A percentile compares a stretch with the other conserved stretches of the same genome.
These are phyloP conservation scores for Pestalotiopsis sp. DNA, from an alignment of 2,329 filamentous ascomycete species.

Conservation along the genomic window DNA sequence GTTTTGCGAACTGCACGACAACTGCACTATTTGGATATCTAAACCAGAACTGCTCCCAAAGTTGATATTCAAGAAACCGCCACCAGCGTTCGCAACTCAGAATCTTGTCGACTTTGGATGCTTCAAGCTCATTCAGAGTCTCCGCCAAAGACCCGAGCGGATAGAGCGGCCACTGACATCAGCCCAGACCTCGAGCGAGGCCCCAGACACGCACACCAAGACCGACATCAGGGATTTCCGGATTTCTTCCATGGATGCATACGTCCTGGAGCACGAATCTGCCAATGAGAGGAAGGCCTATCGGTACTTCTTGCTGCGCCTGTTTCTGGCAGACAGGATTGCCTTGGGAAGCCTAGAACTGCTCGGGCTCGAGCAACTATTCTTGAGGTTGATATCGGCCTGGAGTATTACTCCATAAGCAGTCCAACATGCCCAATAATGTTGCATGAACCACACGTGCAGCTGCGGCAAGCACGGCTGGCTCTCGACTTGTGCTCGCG, in stretches of 20 bases:
- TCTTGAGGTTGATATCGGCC: conserved; percentile 33
- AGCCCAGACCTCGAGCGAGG: conserved; percentile 22
- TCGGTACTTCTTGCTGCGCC: conserved; percentile 36
- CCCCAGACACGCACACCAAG: conserved; percentile 15
- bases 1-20: conserved; percentile 62
- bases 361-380: conserved; percentile 34
- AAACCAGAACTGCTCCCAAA: conserved; percentile 53
- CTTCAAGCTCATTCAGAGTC: conserved; percentile 46
- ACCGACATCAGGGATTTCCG: conserved; percentile 50
- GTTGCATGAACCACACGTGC: neutral
- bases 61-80: conserved; percentile 43
- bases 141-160: conserved; percentile 44
- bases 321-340: conserved; percentile 48
- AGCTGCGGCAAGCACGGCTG: neutral
- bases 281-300: conserved; percentile 35
- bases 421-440: neutral
- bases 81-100: conserved; percentile 36
- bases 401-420: conserved; percentile 28
- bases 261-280: conserved; percentile 40
- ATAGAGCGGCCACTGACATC: conserved; percentile 46
- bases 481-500: neutral
- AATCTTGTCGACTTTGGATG: conserved; percentile 39
- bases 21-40: conserved; percentile 60
- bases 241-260: conserved; percentile 55
- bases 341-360: conserved; percentile 39